phyloP scores from a whole-genome alignment of 2,329 filamentous ascomycete species.

The Paraphoma chrysanthemicola region DNA sequence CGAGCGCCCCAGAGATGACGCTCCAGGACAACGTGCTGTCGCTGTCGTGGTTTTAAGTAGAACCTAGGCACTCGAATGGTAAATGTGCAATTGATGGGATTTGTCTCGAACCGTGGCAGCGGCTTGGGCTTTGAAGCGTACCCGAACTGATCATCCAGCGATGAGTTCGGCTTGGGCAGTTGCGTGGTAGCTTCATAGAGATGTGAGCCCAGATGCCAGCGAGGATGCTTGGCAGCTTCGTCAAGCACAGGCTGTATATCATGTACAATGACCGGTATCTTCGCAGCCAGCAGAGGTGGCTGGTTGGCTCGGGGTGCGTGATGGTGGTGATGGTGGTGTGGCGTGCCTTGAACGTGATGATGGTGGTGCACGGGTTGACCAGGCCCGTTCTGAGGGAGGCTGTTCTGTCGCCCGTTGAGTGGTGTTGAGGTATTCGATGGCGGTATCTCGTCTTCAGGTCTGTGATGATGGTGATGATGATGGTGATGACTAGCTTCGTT shows the following conservation, averaged over 20 bases:
- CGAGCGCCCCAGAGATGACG: constrained; percentile 91
- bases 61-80: constrained; percentile 85
- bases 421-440: constrained; percentile 22
- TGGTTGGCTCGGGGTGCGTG: constrained; percentile 37
- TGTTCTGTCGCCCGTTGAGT: constrained; percentile 33
- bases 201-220: constrained; percentile 83
- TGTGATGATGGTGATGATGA: constrained; percentile 64
- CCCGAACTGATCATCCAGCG: constrained; percentile 61
- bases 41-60: constrained; percentile 71
- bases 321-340: constrained; percentile 43
- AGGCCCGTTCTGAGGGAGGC: constrained; percentile 39
- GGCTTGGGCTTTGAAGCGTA: constrained; percentile 70
- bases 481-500: constrained; percentile 58
- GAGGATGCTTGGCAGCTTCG: constrained; percentile 72
- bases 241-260: constrained; percentile 66
- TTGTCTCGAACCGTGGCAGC: constrained; percentile 76
- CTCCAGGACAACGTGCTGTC: constrained; percentile 83
- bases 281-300: constrained; percentile 50
- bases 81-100: constrained; percentile 83
- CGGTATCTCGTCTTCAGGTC: constrained; percentile 57
- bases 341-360: constrained; percentile 48
- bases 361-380: constrained; percentile 43
- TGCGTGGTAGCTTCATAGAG: constrained; percentile 76
- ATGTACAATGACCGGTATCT: constrained; percentile 70
- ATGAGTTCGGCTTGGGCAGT: constrained; percentile 50